These are phyloP conservation scores for Solanum appendiculatum DNA, from an alignment of 257 asterid species.

Conservation along the genomic window DNA sequence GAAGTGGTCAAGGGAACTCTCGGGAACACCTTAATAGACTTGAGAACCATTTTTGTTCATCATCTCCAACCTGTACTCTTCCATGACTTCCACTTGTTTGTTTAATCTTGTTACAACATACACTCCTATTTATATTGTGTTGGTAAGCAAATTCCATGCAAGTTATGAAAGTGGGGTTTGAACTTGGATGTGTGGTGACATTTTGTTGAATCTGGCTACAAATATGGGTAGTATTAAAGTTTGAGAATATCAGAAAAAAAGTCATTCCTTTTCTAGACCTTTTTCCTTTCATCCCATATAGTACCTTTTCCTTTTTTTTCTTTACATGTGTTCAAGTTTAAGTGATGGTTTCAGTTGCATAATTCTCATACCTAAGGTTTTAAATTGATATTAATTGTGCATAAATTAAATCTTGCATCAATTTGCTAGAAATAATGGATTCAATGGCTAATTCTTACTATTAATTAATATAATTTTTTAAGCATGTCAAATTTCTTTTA, in stretches of 20 bases:
- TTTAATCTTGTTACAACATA: background rate
- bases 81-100: background rate
- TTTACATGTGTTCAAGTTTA: background rate
- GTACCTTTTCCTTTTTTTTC: background rate
- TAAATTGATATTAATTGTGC: background rate
- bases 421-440: background rate
- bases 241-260: too few relatives aligned
- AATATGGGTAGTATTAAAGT: background rate
- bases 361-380: background rate
- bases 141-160: background rate
- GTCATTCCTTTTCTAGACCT: background rate
- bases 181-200: background rate
- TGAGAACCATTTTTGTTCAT: background rate
- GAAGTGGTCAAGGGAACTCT: background rate
- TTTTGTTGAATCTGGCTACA: background rate
- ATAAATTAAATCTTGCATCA: background rate
- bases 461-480: too few relatives aligned
- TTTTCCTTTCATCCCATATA: background rate
- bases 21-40: background rate
- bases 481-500: too few relatives aligned
- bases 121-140: background rate
- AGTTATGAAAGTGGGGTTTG: background rate
- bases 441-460: background rate
- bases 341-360: background rate
- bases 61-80: background rate